Percentiles rank a stretch among this genome's conserved stretches.
These are phyloP conservation scores for Apiospora hydei DNA, from an alignment of 2,329 filamentous ascomycete genomes.

Conservation along the genomic window DNA sequence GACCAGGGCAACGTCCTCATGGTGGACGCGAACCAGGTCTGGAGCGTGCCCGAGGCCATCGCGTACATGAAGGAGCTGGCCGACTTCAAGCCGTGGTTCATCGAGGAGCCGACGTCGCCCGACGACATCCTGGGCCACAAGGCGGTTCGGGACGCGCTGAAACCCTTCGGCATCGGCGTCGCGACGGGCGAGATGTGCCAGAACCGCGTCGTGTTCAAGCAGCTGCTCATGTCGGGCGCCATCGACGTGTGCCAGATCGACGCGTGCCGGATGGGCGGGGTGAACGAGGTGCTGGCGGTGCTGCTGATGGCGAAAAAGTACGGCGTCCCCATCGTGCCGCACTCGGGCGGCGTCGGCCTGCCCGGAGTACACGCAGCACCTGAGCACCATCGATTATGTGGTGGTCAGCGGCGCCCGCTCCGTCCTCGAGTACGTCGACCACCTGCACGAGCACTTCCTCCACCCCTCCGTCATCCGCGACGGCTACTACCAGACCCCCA, in stretches of 20 bases:
- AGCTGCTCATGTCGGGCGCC: constrained; percentile 79
- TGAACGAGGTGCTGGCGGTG: constrained; percentile 92
- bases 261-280: constrained; percentile 86
- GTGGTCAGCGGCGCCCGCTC: constrained; percentile 82
- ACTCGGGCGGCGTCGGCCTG: constrained; percentile 87
- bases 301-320: constrained; percentile 84
- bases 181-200: constrained; percentile 96
- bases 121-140: constrained; percentile 91
- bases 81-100: constrained; percentile 91
- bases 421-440: constrained; percentile 90
- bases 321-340: constrained; percentile 83
- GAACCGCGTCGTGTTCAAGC: constrained; percentile 94
- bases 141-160: constrained; percentile 80
- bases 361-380: constrained; percentile 94
- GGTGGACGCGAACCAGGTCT: constrained; percentile 93
- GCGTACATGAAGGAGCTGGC: constrained; percentile 83
- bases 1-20: constrained; percentile 86
- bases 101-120: constrained; percentile 90
- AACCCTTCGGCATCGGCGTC: constrained; percentile 78
- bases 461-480: constrained; percentile 81
- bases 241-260: constrained; percentile 92
- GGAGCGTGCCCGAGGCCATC: constrained; percentile 90
- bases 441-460: constrained; percentile 91
- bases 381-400: constrained; percentile 93
- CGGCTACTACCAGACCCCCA: constrained; percentile 88